Base-by-base conservation (phyloP, 495 filamentous ascomycete genomes). In the Podospora comata region DNA sequence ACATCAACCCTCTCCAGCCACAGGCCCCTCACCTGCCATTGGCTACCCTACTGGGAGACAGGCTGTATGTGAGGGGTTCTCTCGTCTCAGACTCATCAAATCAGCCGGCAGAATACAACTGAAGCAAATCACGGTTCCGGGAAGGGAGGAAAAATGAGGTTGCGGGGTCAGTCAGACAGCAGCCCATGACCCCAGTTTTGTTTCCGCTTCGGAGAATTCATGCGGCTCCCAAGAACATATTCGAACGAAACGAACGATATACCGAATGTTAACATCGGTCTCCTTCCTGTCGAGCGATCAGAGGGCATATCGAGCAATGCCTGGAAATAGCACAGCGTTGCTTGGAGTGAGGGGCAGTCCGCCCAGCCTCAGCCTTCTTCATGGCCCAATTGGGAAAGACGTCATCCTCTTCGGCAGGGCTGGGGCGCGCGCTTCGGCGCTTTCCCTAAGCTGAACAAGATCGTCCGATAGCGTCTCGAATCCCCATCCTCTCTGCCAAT, bases 301-400 rank as follows among this genome's bases (percentile, higher is more conserved):
- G 23, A 62, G 18, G 27, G 3, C 26, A 62, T 62, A 62, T 30
- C 27, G 18, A 62, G 60, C 60, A 62, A 62, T 28, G 15, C 65
- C 69, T 71, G 62, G 65, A 71, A 71, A 71, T 68, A 71, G 66
- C 66, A 55, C 64, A 68, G 20, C 60, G 67, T 64, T 64, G 70
- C 69, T 58, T 62, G 20, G 30, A 27, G 64, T 34, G 66, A 65
- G 66, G 58, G 58, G 69, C 28, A 56, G n/a, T 59, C 60, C 58
- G 32, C 39, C 34, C 7, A 28, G 16, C 55, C 4, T 55, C 63
- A 63, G 44, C 64, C 55, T 54, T 65, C 61, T 48, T 55, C 48
- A 60, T 34, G 48, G 53, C 69, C 62, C 20, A 56, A 65, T 69
- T 56, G 1, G 60, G 67, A 28, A 70, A 73, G 72, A 73, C 69